Evolutionary conservation across 2,329 filamentous ascomycete species (phyloP).

Genomic region (Phialocephala subalpina): DNA sequence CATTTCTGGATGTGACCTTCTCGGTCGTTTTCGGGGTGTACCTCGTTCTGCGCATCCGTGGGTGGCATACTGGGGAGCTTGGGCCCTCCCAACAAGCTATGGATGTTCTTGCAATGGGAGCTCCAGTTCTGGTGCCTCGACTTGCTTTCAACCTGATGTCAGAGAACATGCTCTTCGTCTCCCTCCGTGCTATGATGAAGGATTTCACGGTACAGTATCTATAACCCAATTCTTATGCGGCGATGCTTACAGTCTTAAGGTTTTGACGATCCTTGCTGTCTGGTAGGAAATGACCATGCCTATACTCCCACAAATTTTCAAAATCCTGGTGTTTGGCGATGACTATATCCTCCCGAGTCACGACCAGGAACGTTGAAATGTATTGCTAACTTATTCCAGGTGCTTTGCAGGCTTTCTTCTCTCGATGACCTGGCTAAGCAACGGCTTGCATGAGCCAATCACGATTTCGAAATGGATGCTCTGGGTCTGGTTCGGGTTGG

Average conservation of each 20-base stretch:
- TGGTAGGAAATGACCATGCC: neutral
- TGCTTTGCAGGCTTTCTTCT: conserved; percentile 85
- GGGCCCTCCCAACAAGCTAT: conserved; percentile 71
- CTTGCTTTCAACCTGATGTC: conserved; percentile 85
- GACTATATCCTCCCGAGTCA: conserved; percentile 9
- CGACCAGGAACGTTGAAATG: neutral
- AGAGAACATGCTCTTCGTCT: conserved; percentile 85
- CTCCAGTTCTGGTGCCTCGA: conserved; percentile 79
- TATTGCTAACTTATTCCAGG: conserved; percentile 55
- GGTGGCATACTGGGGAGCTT: conserved; percentile 58
- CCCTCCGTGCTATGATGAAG: conserved; percentile 83
- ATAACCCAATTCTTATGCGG: too few species aligned
- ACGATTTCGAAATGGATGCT: conserved; percentile 92
- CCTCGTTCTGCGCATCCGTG: conserved; percentile 71
- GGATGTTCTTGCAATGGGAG: conserved; percentile 81
- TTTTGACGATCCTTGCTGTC: conserved; percentile 73
- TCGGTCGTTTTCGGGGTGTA: conserved; percentile 76
- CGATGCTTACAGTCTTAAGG: conserved; percentile 30
- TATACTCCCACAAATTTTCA: neutral
- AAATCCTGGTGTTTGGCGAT: too few species aligned
- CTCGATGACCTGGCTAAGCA: conserved; percentile 79
- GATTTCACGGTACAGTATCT: conserved; percentile 66
- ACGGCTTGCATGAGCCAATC: conserved; percentile 67
- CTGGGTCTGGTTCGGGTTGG: conserved; percentile 91
- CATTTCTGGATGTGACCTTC: conserved; percentile 84